phyloP scores from a whole-genome alignment of 805 yeast species.

The Nakazawaea siamensis region DNA sequence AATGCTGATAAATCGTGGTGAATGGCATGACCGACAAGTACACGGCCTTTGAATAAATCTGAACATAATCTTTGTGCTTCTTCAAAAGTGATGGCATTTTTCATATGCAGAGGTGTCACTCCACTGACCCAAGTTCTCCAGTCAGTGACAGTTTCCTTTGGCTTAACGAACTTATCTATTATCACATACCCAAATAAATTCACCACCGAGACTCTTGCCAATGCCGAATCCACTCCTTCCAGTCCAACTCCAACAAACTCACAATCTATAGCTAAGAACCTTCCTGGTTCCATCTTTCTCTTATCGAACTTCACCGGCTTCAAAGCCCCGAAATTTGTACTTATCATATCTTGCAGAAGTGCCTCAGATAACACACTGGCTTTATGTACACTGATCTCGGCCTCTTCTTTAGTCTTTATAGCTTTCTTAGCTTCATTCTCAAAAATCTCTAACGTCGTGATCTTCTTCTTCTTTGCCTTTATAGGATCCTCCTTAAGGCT shows the following conservation, averaged over 20 bases:
- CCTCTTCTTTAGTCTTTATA: no score
- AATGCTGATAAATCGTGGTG: conserved; percentile 70
- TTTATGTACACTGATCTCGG: no score
- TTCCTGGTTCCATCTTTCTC: conserved; percentile 47
- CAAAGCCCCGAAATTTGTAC: no score
- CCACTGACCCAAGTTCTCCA: conserved; percentile 96
- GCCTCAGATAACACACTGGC: no score
- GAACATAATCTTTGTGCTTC: conserved; percentile 56
- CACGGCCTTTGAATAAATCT: conserved; percentile 41
- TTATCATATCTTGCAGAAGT: not conserved
- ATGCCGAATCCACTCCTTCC: conserved; percentile 57
- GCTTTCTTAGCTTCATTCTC: conserved; percentile 1
- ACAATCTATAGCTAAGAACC: conserved; percentile 79
- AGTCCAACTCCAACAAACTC: conserved; percentile 91
- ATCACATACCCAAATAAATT: conserved; percentile 70
- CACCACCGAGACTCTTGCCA: conserved; percentile 84
- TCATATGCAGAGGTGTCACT: conserved; percentile 62
- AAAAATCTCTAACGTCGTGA: not conserved
- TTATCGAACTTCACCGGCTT: not conserved
- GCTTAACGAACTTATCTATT: conserved; percentile 69
- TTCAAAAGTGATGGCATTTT: conserved; percentile 54
- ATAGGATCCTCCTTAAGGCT: conserved; percentile 1
- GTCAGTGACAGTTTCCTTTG: conserved; percentile 69
- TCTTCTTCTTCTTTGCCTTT: conserved; percentile 3
- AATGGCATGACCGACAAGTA: conserved; percentile 81